Conservation (phyloP, 106 monocot species). For the Allium fistulosum region DNA sequence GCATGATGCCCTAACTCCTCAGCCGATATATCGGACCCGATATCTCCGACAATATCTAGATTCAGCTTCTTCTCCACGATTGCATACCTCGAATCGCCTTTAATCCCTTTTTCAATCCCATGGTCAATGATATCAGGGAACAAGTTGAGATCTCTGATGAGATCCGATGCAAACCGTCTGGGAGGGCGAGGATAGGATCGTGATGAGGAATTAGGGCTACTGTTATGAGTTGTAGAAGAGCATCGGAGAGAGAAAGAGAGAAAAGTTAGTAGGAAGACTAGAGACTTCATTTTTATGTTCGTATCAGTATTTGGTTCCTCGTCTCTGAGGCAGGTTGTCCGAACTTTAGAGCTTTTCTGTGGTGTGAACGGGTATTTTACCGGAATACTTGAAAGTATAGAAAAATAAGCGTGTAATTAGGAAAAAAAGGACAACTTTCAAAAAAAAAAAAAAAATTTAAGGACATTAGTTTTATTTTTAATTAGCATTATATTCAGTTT, state of each 20-base stretch:
- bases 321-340: too few species aligned
- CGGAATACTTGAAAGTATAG: too few species aligned
- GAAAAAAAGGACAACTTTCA: too few species aligned
- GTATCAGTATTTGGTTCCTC: too few species aligned
- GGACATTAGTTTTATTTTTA: too few species aligned
- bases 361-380: too few species aligned
- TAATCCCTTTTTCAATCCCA: constrained; percentile 4
- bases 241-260: constrained; percentile 13
- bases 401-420: too few species aligned
- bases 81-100: constrained; percentile 4
- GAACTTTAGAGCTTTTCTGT: too few species aligned
- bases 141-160: constrained; percentile 42
- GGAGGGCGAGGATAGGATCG: constrained; percentile 6
- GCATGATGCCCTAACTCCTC: constrained; percentile 54
- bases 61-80: constrained; percentile 40
- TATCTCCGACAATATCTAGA: constrained; percentile 24
- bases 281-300: too few species aligned
- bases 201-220: constrained; percentile 3
- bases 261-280: constrained; percentile 9
- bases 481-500: too few species aligned
- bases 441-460: too few species aligned
- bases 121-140: constrained; percentile 5
- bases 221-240: constrained; percentile 5
- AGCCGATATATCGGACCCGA: constrained; percentile 23
- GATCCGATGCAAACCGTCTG: constrained; percentile 22